These are phyloP conservation scores for Fomitopsis pulvina DNA, from an alignment of 768 basidiomycete species.

Conservation along the genomic window DNA sequence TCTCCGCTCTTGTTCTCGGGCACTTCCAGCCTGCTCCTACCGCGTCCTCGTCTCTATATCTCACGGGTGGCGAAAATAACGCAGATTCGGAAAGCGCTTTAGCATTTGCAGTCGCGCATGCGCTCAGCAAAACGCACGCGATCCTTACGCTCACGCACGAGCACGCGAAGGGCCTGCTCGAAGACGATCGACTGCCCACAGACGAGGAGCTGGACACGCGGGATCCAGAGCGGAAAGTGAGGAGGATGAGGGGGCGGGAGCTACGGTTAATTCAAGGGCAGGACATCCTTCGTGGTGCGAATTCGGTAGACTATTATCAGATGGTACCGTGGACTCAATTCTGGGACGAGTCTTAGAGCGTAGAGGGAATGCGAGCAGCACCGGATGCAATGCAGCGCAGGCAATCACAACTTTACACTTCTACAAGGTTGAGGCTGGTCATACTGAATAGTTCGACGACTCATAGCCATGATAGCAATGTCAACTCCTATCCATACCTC, in stretches of 20 bases:
- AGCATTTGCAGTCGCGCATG: conserved; percentile 55
- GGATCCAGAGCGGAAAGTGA: conserved; percentile 58
- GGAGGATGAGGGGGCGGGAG: conserved; percentile 81
- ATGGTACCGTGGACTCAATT: conserved; percentile 30
- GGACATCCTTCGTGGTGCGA: conserved; percentile 48
- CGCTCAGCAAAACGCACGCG: conserved; percentile 71
- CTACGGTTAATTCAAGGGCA: conserved; percentile 77
- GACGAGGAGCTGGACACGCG: conserved; percentile 72
- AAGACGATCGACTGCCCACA: conserved; percentile 50
- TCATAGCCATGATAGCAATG: too few relatives aligned
- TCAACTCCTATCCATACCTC: too few relatives aligned
- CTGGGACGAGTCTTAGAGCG: conserved; percentile 20
- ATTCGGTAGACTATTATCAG: conserved; percentile 24
- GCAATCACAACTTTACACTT: too few relatives aligned
- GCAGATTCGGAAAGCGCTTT: conserved; percentile 33
- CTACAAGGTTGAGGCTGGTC: too few relatives aligned
- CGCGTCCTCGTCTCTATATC: background rate
- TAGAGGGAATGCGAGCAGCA: too few relatives aligned
- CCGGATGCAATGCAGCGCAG: too few relatives aligned
- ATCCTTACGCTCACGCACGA: conserved; percentile 58
- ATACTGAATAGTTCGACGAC: too few relatives aligned
- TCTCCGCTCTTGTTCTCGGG: conserved; percentile 85
- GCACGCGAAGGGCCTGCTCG: conserved; percentile 48
- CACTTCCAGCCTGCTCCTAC: conserved; percentile 41
- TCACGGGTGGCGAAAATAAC: background rate